Base-by-base conservation (phyloP, 2,329 filamentous ascomycete genomes). In the Ophiocordyceps robertsii region DNA sequence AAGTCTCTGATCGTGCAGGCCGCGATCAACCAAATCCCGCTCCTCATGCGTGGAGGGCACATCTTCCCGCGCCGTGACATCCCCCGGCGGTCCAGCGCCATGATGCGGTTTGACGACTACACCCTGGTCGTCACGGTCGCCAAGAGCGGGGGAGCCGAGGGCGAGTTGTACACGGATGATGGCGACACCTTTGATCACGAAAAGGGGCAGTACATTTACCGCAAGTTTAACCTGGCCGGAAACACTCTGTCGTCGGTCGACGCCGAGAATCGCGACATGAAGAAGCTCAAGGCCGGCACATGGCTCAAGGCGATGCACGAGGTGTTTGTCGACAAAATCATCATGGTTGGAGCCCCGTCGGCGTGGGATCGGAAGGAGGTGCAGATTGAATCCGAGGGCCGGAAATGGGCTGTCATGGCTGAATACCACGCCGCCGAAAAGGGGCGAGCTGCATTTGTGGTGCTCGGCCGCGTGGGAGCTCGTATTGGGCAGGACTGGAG, bases 61-160 rank as follows among this genome's bases (percentile, higher is more conserved):
- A 82, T 98, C 53, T 81, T 96, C 54, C 82, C 89, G 3, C 84
- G 92, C 44, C 86, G 90, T 50, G 92, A 98, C 55, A 78, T 81
- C 21, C 88, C 89, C 4, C 79, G 92, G 43, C 80, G 90, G 46
- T 94, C 87, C 44, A 84, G 79, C 44, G 80, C 84, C 17, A 70
- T 95, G 38, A 96, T 96, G 92, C 83, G 78, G 54, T 94, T 80
- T 62, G 92, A 98, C 59, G 89, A 93, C 35, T 95, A 95, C 67
- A 98, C 92, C 0, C 75, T 98, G 2, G 80, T 98, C 2, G 70
- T 96, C 3, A 49, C 59, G 1, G 68, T 93, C 29, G 80, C 82
- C 42, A 76, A 80, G 53, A 47, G 50, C 39, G 69, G 64, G 17
- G 44, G 56, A 6, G 87, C 90, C 0, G 75, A 82, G 39, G 92